These are phyloP conservation scores for Cercis canadensis DNA, from an alignment of 306 rosid species.

Conservation along the genomic window DNA sequence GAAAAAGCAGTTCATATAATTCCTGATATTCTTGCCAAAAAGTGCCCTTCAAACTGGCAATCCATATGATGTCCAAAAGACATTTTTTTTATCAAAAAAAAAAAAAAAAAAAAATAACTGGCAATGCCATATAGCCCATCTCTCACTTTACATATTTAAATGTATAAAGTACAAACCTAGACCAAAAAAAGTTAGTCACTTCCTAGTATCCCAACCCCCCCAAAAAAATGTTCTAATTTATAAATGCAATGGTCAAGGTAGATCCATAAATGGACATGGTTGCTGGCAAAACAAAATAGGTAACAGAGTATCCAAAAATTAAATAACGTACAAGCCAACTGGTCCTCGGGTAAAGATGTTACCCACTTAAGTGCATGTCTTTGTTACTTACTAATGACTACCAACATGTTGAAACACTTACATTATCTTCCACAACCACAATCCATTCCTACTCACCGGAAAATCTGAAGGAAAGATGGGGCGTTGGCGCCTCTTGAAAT, in stretches of 20 bases:
- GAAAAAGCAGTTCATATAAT: not conserved
- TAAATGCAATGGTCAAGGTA: not conserved
- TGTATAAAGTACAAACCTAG: no score
- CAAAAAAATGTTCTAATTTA: not conserved
- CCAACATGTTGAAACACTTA: not conserved
- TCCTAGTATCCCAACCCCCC: no score
- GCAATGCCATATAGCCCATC: no score
- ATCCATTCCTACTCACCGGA: conserved; percentile 40
- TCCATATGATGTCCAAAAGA: no score
- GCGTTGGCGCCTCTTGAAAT: conserved; percentile 45
- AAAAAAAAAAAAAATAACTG: no score
- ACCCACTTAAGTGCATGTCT: not conserved
- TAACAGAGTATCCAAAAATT: not conserved
- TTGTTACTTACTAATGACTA: not conserved
- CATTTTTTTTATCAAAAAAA: no score
- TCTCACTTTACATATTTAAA: no score
- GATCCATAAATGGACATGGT: no score
- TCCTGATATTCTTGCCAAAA: not conserved
- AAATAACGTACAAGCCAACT: not conserved
- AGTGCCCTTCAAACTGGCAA: not conserved
- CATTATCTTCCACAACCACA: not conserved
- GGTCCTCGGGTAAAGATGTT: not conserved
- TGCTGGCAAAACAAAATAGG: not conserved
- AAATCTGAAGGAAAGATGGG: conserved; percentile 42
- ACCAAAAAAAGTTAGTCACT: no score